Evolutionary conservation across 208 protist genomes (phyloP).

Genomic region (Crithidia expoeki): DNA sequence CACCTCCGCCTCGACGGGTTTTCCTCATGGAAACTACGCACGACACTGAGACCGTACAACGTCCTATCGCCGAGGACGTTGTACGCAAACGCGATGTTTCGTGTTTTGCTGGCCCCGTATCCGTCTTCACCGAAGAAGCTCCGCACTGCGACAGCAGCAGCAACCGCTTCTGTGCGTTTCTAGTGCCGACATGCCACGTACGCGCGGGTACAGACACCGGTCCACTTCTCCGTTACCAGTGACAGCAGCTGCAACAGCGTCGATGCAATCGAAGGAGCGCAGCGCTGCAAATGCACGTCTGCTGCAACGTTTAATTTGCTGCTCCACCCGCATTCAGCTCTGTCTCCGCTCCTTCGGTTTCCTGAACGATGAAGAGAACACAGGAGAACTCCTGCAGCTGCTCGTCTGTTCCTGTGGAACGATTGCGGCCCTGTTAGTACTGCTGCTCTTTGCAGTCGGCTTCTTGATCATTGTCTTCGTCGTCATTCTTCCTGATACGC

Average conservation of each 20-base stretch:
- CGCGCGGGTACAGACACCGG: background rate
- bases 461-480: constrained; percentile 22
- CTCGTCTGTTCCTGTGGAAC: constrained; percentile 25
- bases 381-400: background rate
- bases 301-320: constrained; percentile 14
- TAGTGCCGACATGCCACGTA: background rate
- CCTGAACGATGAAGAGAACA: constrained; percentile 2
- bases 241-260: background rate
- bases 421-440: constrained; percentile 11
- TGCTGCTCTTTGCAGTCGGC: constrained; percentile 11
- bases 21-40: too few species aligned
- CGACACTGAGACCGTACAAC: too few species aligned
- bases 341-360: constrained; percentile 11
- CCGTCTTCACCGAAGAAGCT: too few species aligned
- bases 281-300: background rate
- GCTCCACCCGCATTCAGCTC: constrained; percentile 2
- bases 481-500: constrained; percentile 7
- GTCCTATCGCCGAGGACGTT: too few species aligned
- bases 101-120: too few species aligned
- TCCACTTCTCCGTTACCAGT: background rate
- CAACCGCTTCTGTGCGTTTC: too few species aligned
- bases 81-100: too few species aligned
- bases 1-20: too few species aligned
- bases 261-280: background rate
- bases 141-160: too few species aligned